These are phyloP conservation scores for Cryphonectria naterciae DNA, from an alignment of 2,329 filamentous ascomycete species.

Conservation along the genomic window DNA sequence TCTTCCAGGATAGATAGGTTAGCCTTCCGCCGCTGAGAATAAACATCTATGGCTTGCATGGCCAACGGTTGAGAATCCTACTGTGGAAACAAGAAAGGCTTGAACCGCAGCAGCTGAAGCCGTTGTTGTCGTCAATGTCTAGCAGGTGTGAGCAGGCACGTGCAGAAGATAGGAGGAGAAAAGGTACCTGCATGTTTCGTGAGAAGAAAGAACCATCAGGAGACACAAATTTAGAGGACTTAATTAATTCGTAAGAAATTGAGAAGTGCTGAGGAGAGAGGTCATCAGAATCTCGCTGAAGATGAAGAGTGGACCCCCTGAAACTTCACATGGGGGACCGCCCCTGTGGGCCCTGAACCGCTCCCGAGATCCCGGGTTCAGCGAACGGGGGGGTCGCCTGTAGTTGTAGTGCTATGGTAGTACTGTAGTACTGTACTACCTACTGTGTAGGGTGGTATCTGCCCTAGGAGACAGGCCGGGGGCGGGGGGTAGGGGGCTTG, in stretches of 20 bases:
- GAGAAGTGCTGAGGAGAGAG: slow-evolving; percentile 1
- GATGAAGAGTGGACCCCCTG: slow-evolving; percentile 13
- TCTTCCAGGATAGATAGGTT: neutral
- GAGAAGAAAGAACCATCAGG: neutral
- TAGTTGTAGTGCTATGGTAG: neutral
- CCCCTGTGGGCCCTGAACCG: neutral
- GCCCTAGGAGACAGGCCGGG: neutral
- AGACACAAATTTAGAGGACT: neutral
- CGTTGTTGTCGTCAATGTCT: neutral
- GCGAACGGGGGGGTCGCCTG: neutral
- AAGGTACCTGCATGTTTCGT: neutral
- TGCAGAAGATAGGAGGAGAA: neutral
- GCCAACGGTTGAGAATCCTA: neutral
- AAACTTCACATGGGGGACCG: neutral
- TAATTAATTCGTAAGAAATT: slow-evolving; percentile 5
- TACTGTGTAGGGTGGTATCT: neutral
- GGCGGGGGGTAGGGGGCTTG: neutral
- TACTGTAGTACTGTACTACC: neutral
- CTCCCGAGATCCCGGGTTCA: neutral
- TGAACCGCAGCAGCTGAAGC: neutral
- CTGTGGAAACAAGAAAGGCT: neutral
- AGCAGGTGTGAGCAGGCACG: neutral
- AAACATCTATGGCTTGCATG: no score
- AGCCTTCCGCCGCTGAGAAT: neutral
- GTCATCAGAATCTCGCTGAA: slow-evolving; percentile 12